Base-by-base conservation (phyloP, 495 filamentous ascomycete genomes). In the Parathielavia appendiculata region DNA sequence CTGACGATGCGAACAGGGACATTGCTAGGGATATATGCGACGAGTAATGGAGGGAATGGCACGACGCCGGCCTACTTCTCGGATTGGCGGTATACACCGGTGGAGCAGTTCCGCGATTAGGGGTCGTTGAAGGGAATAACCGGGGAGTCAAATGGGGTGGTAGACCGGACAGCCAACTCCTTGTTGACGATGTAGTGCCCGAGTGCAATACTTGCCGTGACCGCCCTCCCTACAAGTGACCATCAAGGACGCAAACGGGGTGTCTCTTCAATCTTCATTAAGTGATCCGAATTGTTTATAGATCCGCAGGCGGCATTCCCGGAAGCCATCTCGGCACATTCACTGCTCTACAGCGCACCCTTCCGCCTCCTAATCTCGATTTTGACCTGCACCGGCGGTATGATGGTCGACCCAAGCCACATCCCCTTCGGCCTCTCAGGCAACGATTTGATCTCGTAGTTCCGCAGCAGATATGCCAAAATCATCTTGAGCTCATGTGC, bases 11-110 rank as follows among this genome's bases (percentile, higher is more conserved):
- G 3, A 32, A 51, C 35, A 72, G 71, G 73, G 6, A 66, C 64
- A 38, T 60, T 82, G 22, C 58, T 80, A 1, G 78, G 80, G 1
- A 66, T 76, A 12, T 83, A 81, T 57, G 73, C 74, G 53, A 83
- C 80, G n/a, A 77, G 67, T 39, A 81, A 81, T 58, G 78, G 78
- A 0, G 68, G 73, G 10, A 61, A 70, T 19, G 73, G 72, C 20
- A 75, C 57, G 0, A 71, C 71, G 32, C 66, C 69, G 32, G 75
- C 71, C 19, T 79, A 79, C 60, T 61, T 81, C 20, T 68, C 66
- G 11, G 66, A 76, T 19, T 81, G 77, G 79, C 64, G 61, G 55
- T 83, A 81, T 59, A 57, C 48, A 4, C 70, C 70, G 22, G 57
- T 71, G 56, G 76, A 71, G 10, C 76, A 80, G 66, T 73, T 73